Evolutionary conservation across 176 grass and related monocot genomes (phyloP), one percentile per base, ranked within the genome.

Genomic region (Avena atlantica): DNA sequence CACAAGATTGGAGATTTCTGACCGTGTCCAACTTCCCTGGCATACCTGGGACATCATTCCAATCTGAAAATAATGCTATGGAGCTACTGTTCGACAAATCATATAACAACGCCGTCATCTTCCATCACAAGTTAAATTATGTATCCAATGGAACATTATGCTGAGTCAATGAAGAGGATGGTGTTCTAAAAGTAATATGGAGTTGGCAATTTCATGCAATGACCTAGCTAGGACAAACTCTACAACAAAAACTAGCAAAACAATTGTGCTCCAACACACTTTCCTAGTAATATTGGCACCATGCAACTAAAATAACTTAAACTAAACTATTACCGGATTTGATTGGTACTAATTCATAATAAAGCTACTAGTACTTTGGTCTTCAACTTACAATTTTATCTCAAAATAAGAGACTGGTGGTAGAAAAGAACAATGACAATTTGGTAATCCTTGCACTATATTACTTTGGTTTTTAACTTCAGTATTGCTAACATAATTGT

Each of bases 321-420:
- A 51, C 29, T 81, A 88, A 44, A 15, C 20, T 55, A 55, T 15
- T 17, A 55, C 52, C 14, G 12, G 14, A 12, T 11, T 13, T 50
- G 49, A 50, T 13, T 15, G 17, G 15, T 55, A 55, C 52, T 55
- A 17, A 55, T 55, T 55, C 52, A 55, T 0, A 55, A 16, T 4
- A 17, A 5, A 55, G 4, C 15, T 59, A 21, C 20, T 78, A 78
- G 13, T 53, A 36, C 42, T 82, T 51, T 29, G 2, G 70, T 60
- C 63, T 52, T 29, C 37, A 25, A 76, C 40, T 69, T 69, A 81
- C 59, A 86, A 65, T 31, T 2, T 85, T 86, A 86, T 56, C 74
- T 76, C 34, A 31, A 47, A 47, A 47, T 47, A 9, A 10, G 9
- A 47, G 45, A 42, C 37, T 42, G 45, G 45, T 47, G 45, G 9